Conservation (phyloP, 768 basidiomycete genomes). For the Podaxis pistillaris region DNA sequence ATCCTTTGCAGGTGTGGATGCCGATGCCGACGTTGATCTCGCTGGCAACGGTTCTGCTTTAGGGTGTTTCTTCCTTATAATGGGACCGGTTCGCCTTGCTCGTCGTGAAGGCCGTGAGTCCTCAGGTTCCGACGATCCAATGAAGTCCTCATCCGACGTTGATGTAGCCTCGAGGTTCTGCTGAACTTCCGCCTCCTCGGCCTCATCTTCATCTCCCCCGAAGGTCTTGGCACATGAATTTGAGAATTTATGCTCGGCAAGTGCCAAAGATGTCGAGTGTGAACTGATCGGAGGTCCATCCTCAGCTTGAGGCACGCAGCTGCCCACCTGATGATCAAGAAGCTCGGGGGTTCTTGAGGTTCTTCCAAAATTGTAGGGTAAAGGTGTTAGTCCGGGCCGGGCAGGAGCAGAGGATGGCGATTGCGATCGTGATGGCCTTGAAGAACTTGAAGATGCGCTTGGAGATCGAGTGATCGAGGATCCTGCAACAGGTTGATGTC, state of each 20-base stretch:
- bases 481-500: background rate
- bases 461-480: background rate
- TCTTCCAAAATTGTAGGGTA: background rate
- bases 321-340: background rate
- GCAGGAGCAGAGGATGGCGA: background rate
- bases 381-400: background rate
- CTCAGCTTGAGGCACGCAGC: background rate
- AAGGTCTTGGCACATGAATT: background rate
- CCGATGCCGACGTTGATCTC: background rate
- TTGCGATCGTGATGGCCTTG: background rate
- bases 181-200: constrained; percentile 3
- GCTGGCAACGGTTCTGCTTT: background rate
- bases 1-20: background rate
- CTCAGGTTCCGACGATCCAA: background rate
- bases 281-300: background rate
- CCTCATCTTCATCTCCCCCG: background rate
- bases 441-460: background rate
- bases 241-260: background rate
- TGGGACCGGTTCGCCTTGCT: background rate
- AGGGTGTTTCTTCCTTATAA: background rate
- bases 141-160: background rate
- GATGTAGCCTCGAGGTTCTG: background rate
- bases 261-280: background rate
- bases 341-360: constrained; percentile 9
- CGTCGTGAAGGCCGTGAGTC: background rate